Base-by-base conservation (phyloP, 352 stramenopile species). In the Phytophthora fragariaefolia region DNA sequence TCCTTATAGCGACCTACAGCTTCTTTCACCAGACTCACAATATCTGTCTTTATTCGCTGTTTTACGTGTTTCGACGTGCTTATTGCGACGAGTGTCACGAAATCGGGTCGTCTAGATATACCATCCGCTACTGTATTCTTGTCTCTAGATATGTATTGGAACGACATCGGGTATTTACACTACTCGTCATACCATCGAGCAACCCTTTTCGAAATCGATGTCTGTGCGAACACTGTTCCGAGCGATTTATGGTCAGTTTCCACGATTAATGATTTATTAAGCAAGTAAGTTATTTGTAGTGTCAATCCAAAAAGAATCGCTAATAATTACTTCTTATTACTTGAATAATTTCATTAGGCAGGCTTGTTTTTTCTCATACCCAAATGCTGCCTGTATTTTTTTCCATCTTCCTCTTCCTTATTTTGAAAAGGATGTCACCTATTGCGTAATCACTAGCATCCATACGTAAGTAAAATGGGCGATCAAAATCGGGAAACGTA, bases 311-410 rank as follows among this genome's bases (percentile, higher is more conserved):
- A 58, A 9, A 59, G 1, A 45, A 58, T 59, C 17, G 54, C 53
- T 18, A 59, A 49, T 59, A 69, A 38, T 17, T 69, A 24, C 13
- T 69, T 69, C 47, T 69, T 47, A 1, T 46, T 6, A 58, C 58
- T 49, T 2, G 32, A 27, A 15, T 63, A 54, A 27, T 63, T 63
- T 18, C 26, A 47, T 10, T 69, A 52, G 7, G 47, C 53, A 7
- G 36, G 27, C 24, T 47, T 40, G 23, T 69, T 64, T 13, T 69
- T 59, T 27, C 61, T 40, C 0, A 46, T 53, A 15, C 18, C n/a
- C 26, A 6, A 69, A 69, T 18, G 46, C 52, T 20, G 54, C 27
- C 9, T 45, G 52, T 4, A 45, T 18, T 12, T 69, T 52, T 7
- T 54, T 20, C n/a, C 24, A 13, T 38, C 50, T 45, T 23, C 59